These are phyloP conservation scores for Lizonia empirigonia DNA, from an alignment of 2,329 filamentous ascomycete genomes.

Conservation along the genomic window DNA sequence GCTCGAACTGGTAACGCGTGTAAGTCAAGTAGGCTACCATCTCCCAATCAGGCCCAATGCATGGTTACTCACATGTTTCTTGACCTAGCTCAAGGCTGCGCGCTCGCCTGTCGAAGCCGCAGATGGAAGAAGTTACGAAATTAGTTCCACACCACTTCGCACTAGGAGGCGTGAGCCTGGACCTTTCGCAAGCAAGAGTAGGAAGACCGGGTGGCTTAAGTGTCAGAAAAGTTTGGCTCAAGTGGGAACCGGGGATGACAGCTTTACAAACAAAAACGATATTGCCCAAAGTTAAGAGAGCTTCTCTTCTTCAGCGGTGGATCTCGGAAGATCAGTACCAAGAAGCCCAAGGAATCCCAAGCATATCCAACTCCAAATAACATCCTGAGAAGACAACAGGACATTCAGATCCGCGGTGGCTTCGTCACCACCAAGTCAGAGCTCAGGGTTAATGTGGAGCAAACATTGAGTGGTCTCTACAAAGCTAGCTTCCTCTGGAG, in stretches of 20 bases:
- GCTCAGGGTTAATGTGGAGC: constrained; percentile 9
- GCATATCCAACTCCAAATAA: background rate
- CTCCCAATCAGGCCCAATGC: background rate
- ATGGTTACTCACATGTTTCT: constrained; percentile 2
- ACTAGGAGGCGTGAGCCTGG: background rate
- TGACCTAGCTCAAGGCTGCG: background rate
- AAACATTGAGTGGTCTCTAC: constrained; percentile 4
- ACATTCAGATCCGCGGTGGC: background rate
- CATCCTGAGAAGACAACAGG: background rate
- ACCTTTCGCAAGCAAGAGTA: background rate
- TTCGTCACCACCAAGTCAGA: constrained; percentile 5
- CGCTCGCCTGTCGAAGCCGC: background rate
- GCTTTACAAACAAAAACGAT: background rate
- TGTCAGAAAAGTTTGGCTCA: background rate
- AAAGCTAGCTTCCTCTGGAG: background rate
- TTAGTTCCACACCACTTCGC: background rate
- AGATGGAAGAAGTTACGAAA: constrained; percentile 3
- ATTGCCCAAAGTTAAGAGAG: background rate
- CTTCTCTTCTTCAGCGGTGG: background rate
- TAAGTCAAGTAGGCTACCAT: constrained; percentile 3
- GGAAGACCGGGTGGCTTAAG: background rate
- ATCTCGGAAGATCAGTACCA: too few species aligned
- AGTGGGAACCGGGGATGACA: background rate
- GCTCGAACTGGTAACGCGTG: constrained; percentile 2
- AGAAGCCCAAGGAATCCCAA: constrained; percentile 12